Percentiles rank a stretch among this genome's conserved stretches.
These are phyloP conservation scores for Trypanosoma cruzi DNA, from an alignment of 208 protist genomes.

Conservation along the genomic window DNA sequence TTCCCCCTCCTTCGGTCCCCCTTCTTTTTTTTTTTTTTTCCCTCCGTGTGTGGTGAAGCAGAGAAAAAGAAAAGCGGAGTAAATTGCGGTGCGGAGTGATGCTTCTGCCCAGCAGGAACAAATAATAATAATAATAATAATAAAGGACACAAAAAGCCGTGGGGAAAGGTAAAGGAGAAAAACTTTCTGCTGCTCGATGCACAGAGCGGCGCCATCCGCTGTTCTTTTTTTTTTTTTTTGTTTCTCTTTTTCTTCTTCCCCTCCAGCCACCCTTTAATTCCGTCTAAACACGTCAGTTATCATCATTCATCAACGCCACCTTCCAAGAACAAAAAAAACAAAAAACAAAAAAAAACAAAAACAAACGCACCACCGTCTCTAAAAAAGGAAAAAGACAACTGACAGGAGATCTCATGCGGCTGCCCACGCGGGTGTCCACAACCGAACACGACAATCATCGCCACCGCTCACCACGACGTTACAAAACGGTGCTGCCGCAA, in stretches of 20 bases:
- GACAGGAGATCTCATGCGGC: constrained; percentile 28
- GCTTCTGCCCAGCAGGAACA: background rate
- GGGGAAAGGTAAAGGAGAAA: background rate
- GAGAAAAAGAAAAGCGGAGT: constrained; percentile 1
- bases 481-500: constrained; percentile 56
- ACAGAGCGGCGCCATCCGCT: background rate
- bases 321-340: too few relatives aligned
- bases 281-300: background rate
- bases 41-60: constrained; percentile 1
- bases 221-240: constrained; percentile 5
- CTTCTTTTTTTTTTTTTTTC: background rate
- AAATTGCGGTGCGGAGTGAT: background rate
- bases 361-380: constrained; percentile 6
- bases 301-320: background rate
- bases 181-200: background rate
- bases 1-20: background rate
- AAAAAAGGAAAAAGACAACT: constrained; percentile 10
- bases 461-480: constrained; percentile 73
- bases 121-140: too few relatives aligned
- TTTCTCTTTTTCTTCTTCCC: too few relatives aligned
- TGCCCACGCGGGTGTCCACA: constrained; percentile 80
- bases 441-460: constrained; percentile 78
- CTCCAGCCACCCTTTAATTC: background rate
- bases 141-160: background rate
- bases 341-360: constrained; percentile 4